Evolutionary conservation across 805 yeast species (phyloP).

Genomic region (Candida succiphila): DNA sequence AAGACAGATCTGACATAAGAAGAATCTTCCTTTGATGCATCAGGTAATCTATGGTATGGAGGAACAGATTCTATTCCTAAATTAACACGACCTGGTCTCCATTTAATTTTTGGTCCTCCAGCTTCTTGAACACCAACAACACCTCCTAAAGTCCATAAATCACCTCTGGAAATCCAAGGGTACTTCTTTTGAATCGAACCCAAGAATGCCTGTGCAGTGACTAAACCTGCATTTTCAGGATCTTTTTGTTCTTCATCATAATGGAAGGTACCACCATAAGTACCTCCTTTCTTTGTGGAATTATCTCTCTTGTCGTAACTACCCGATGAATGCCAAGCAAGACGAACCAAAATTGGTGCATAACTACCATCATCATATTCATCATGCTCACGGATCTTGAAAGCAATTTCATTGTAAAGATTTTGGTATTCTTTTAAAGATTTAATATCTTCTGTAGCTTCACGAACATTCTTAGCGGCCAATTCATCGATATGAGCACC

Average conservation of each 20-base stretch:
- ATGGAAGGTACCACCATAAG: slow-evolving; percentile 48
- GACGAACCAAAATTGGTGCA: slow-evolving; percentile 35
- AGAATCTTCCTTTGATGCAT: slow-evolving; percentile 32
- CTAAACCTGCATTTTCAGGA: slow-evolving; percentile 40
- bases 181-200: slow-evolving; percentile 42
- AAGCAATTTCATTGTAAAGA: slow-evolving; percentile 67
- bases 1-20: slow-evolving; percentile 36
- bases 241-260: slow-evolving; percentile 40
- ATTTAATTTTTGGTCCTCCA: slow-evolving; percentile 53
- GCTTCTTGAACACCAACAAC: slow-evolving; percentile 52
- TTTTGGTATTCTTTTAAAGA: slow-evolving; percentile 46
- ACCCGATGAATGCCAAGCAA: slow-evolving; percentile 43
- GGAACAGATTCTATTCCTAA: slow-evolving; percentile 25
- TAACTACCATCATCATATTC: slow-evolving; percentile 55
- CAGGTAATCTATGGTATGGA: slow-evolving; percentile 41
- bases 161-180: slow-evolving; percentile 58
- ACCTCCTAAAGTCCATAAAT: slow-evolving; percentile 67
- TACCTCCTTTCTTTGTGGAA: slow-evolving; percentile 32
- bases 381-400: slow-evolving; percentile 41
- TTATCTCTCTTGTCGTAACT: slow-evolving; percentile 31
- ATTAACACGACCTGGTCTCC: slow-evolving; percentile 45
- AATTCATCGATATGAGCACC: slow-evolving; percentile 22
- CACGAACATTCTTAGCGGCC: slow-evolving; percentile 17
- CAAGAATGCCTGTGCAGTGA: slow-evolving; percentile 44
- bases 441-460: slow-evolving; percentile 21